A percentile compares a stretch with the other conserved stretches of the same genome.
Conservation (phyloP, 495 filamentous ascomycete species). For the Saxophila tyrrhenica region DNA sequence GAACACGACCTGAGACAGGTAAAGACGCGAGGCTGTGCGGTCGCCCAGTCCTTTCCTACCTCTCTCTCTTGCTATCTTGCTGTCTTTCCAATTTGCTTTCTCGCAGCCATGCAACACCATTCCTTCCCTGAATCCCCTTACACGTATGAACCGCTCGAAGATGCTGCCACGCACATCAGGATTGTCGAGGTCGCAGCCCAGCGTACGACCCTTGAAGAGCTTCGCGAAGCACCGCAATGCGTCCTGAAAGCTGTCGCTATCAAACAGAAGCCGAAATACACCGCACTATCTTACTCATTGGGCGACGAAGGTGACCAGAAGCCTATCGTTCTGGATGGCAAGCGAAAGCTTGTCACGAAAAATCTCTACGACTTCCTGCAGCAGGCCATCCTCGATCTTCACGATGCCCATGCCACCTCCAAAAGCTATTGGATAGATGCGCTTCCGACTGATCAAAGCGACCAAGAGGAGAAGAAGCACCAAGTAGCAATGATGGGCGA, state of each 20-base stretch:
- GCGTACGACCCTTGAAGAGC: neutral
- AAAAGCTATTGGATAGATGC: conserved; percentile 5
- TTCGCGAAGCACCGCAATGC: neutral
- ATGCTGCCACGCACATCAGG: neutral
- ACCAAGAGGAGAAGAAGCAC: conserved; percentile 22
- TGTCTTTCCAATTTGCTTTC: no score
- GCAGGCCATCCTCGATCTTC: no score
- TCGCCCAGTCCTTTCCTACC: neutral
- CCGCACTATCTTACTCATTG: neutral
- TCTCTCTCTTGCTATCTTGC: neutral
- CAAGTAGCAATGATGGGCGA: conserved; percentile 28
- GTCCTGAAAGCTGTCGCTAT: neutral
- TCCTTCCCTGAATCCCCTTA: neutral
- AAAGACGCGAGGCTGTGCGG: neutral
- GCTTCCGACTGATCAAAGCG: conserved; percentile 23
- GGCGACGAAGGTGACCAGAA: neutral
- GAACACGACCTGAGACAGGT: no score
- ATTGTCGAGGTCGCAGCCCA: neutral
- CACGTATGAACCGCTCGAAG: neutral
- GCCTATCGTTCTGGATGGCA: neutral
- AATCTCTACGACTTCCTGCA: neutral
- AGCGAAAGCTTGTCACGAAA: neutral
- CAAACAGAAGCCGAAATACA: neutral
- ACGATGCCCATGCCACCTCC: neutral
- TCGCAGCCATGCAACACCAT: neutral